A percentile compares a stretch with the other conserved stretches of the same genome.
These are phyloP conservation scores for Hibiscus mutabilis DNA, from an alignment of 345 rosid genomes.

Conservation along the genomic window DNA sequence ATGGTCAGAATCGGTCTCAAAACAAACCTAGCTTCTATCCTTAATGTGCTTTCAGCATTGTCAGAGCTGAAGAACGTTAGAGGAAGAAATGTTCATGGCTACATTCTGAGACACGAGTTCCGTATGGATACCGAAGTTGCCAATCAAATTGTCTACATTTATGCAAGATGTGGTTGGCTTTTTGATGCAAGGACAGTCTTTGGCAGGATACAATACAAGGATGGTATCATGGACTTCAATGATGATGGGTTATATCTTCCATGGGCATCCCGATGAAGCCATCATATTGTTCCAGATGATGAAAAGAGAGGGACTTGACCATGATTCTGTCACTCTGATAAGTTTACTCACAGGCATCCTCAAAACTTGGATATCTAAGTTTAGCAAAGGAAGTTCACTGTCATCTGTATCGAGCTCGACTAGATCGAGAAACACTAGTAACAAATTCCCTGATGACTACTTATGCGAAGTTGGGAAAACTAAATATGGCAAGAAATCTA, in stretches of 20 bases:
- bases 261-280: conserved; percentile 22
- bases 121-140: conserved; percentile 15
- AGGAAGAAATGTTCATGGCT: conserved; percentile 28
- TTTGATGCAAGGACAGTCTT: conserved; percentile 19
- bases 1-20: conserved; percentile 20
- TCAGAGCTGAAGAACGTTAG: conserved; percentile 19
- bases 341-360: conserved; percentile 24
- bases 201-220: conserved; percentile 18
- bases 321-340: conserved; percentile 23
- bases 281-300: conserved; percentile 18
- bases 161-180: conserved; percentile 21
- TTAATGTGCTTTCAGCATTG: conserved; percentile 25
- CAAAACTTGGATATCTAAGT: conserved; percentile 22
- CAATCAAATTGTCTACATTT: conserved; percentile 26
- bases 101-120: conserved; percentile 17
- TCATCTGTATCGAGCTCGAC: conserved; percentile 20
- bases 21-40: conserved; percentile 21
- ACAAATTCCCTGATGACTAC: conserved; percentile 28
- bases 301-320: conserved; percentile 17
- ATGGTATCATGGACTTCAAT: conserved; percentile 31
- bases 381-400: conserved; percentile 30
- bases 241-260: conserved; percentile 21
- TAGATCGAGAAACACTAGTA: conserved; percentile 15
- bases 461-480: conserved; percentile 28
- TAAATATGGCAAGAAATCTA: conserved; percentile 24